Evolutionary conservation across 768 basidiomycete species (phyloP), one percentile per base, ranked within the genome.

Genomic region (Russula abietina): DNA sequence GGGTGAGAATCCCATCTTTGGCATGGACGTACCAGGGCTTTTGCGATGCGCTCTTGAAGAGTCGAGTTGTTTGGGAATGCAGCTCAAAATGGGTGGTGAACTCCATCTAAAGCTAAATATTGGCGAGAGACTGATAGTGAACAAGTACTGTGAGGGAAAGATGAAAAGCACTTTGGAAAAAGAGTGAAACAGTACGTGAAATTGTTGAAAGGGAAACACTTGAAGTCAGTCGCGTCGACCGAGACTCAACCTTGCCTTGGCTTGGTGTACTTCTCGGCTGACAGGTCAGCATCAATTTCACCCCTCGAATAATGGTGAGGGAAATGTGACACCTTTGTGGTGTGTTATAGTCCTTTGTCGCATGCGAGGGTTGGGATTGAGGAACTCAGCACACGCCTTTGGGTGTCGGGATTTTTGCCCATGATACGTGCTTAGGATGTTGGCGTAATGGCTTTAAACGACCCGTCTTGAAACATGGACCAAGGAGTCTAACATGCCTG

Each of bases 1-100:
- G 85, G 84, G 85, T 85, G 83, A 84, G 78, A 84, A 83, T 83
- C 81, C 80, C 75, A 79, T 81, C 76, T 80, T 75, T 80, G 80
- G 80, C 80, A 83, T 73, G 78, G 83, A 82, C 79, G 75, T 10
- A 33, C 69, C 76, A 79, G 79, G 77, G 78, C 80, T 79, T 76
- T 43, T 84, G 81, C 85, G 84, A 83, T 83, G 79, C 77, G 77
- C 83, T 82, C 81, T 86, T 84, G 74, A 85, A 79, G 84, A 87
- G 86, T 87, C 83, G 84, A 82, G 85, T 87, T 86, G 85, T 85
- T 87, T 87, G 84, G 83, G 83, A 87, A 85, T 87, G 85, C 86
- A 86, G 86, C 85, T 83, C 85, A 80, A 86, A 85, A 80, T 76
- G 85, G 84, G 84, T 83, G 85, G 85, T 86, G 83, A 85, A 85